Evolutionary conservation across 1,284 basidiomycete species (phyloP).

Genomic region (Cutaneotrichosporon sp.): DNA sequence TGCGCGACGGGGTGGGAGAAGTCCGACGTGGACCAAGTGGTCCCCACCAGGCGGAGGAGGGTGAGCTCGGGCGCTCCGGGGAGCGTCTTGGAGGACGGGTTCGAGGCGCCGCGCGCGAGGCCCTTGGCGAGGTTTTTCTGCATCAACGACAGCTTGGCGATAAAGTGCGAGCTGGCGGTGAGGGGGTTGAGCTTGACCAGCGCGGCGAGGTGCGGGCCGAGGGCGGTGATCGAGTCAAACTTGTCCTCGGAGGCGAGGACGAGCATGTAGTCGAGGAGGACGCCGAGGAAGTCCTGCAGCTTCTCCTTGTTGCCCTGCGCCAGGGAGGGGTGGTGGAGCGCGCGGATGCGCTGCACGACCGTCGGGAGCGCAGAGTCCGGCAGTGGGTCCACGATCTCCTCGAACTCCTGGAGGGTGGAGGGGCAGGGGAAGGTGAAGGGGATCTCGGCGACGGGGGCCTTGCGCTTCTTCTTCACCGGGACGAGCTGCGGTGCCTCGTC

Average conservation of each 20-base stretch:
- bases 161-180: constrained; percentile 74
- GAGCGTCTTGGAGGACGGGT: constrained; percentile 75
- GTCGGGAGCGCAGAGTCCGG: constrained; percentile 70
- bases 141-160: constrained; percentile 83
- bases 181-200: constrained; percentile 81
- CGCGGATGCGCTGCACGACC: constrained; percentile 87
- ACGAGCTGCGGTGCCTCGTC: constrained; percentile 39
- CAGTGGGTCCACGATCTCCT: constrained; percentile 73
- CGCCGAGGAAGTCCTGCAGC: constrained; percentile 75
- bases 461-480: constrained; percentile 33
- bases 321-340: constrained; percentile 87
- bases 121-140: constrained; percentile 91
- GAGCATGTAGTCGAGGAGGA: constrained; percentile 91
- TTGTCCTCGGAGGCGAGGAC: constrained; percentile 68
- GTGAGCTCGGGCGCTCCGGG: constrained; percentile 81
- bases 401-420: constrained; percentile 78
- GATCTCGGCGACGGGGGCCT: constrained; percentile 64
- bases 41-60: constrained; percentile 76
- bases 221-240: constrained; percentile 61
- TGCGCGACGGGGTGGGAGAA: constrained; percentile 86
- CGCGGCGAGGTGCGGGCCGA: constrained; percentile 79
- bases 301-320: constrained; percentile 89
- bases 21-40: constrained; percentile 92
- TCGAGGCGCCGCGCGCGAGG: constrained; percentile 70
- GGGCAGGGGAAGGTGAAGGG: constrained; percentile 95